Conservation (phyloP, 768 basidiomycete species). For the Strobilomyces echinocephalus region DNA sequence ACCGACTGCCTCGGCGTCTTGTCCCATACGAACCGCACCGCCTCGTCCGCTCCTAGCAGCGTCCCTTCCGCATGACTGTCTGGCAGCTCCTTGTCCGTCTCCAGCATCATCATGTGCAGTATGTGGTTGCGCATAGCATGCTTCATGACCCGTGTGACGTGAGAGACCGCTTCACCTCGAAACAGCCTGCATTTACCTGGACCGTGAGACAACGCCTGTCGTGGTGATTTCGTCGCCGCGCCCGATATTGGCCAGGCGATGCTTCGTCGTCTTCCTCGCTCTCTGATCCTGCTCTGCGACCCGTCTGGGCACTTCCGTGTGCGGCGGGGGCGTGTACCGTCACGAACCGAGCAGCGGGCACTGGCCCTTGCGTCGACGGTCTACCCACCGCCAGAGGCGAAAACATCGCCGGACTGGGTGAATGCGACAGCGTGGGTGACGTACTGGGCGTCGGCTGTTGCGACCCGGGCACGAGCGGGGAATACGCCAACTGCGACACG, state of each 20-base stretch:
- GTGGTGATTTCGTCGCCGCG: constrained; percentile 53
- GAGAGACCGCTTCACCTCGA: background rate
- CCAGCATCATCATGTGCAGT: constrained; percentile 53
- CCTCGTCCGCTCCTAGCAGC: constrained; percentile 40
- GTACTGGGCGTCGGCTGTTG: constrained; percentile 30
- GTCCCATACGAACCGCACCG: constrained; percentile 75
- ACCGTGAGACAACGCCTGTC: constrained; percentile 65
- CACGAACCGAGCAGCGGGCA: constrained; percentile 20
- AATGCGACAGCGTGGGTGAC: constrained; percentile 27
- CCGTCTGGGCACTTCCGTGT: constrained; percentile 23
- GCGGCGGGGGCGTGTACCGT: constrained; percentile 10
- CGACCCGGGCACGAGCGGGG: constrained; percentile 4
- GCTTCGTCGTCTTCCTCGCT: constrained; percentile 37
- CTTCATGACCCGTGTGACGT: constrained; percentile 31
- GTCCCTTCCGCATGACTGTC: constrained; percentile 56
- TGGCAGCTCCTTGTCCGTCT: constrained; percentile 55
- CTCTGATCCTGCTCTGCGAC: constrained; percentile 30
- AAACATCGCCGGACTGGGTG: constrained; percentile 26
- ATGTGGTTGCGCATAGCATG: constrained; percentile 69
- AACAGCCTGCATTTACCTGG: constrained; percentile 41
- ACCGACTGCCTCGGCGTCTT: constrained; percentile 72
- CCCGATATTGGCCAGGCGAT: constrained; percentile 28
- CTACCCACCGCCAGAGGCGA: constrained; percentile 10
- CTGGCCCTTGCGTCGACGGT: constrained; percentile 7
- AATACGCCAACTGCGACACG: constrained; percentile 5